Evolutionary conservation across 495 filamentous ascomycete species (phyloP).

Genomic region (Tuber melanosporum): DNA sequence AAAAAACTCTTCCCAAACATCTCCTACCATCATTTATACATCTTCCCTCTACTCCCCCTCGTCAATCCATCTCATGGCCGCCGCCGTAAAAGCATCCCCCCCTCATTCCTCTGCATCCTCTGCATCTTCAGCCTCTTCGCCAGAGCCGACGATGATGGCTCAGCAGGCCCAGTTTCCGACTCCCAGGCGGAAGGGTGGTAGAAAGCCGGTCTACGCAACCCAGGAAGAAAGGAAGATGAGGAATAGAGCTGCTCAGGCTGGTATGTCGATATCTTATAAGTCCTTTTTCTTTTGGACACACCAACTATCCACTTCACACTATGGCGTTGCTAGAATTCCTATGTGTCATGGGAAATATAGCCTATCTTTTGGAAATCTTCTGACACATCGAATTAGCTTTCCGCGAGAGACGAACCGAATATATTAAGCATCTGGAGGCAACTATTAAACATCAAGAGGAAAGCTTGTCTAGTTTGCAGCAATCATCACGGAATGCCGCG

Average conservation of each 20-base stretch:
- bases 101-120: conserved; percentile 40
- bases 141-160: conserved; percentile 34
- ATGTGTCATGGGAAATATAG: conserved; percentile 41
- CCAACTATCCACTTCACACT: conserved; percentile 29
- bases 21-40: conserved; percentile 33
- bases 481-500: conserved; percentile 87
- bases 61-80: conserved; percentile 28
- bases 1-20: conserved; percentile 27
- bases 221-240: conserved; percentile 97
- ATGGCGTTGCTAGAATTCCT: conserved; percentile 19
- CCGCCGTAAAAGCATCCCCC: conserved; percentile 41
- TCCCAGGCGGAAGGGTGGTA: conserved; percentile 91
- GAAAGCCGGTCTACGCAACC: conserved; percentile 97
- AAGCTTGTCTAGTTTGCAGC: conserved; percentile 79
- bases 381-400: conserved; percentile 54
- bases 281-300: conserved; percentile 19
- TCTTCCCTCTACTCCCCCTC: conserved; percentile 22
- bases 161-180: conserved; percentile 40
- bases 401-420: conserved; percentile 91
- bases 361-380: conserved; percentile 37
- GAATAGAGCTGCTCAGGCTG: conserved; percentile 94
- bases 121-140: conserved; percentile 35
- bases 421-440: conserved; percentile 97
- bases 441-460: conserved; percentile 98
- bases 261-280: conserved; percentile 38